These are phyloP conservation scores for Talaromyces sp. DNA, from an alignment of 2,329 filamentous ascomycete species.

Conservation along the genomic window DNA sequence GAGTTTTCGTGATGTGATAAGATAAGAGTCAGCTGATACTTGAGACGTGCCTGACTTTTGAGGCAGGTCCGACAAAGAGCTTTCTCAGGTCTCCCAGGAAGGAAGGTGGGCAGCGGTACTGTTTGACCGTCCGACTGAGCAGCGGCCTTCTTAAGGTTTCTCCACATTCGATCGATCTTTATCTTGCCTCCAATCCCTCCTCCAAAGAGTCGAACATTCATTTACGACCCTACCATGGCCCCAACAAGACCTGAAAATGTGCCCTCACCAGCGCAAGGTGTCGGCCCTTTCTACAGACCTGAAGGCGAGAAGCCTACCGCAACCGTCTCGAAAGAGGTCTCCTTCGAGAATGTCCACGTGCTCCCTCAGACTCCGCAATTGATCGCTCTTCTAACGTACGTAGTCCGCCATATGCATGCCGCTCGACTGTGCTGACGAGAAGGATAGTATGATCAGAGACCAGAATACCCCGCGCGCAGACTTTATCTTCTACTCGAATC, in stretches of 20 bases:
- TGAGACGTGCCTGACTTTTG: background rate
- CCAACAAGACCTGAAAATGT: constrained; percentile 22
- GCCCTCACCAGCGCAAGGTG: constrained; percentile 57
- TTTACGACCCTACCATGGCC: constrained; percentile 3
- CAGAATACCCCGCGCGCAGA: constrained; percentile 85
- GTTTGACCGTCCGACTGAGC: background rate
- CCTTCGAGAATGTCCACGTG: constrained; percentile 83
- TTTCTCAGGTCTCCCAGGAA: background rate
- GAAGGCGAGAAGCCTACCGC: constrained; percentile 77
- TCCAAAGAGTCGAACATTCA: background rate
- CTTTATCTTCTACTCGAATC: constrained; percentile 99
- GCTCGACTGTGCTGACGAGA: constrained; percentile 16
- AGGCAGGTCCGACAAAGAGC: background rate
- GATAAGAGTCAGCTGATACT: background rate
- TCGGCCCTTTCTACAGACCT: constrained; percentile 76
- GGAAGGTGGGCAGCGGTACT: background rate
- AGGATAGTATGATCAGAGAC: constrained; percentile 83
- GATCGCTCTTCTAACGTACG: constrained; percentile 95
- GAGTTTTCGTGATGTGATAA: background rate
- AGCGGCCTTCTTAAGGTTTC: background rate
- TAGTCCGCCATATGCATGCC: constrained; percentile 9
- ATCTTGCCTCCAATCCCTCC: background rate
- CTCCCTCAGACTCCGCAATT: constrained; percentile 92
- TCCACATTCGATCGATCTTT: background rate
- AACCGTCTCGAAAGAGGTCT: constrained; percentile 79